Base-by-base conservation (phyloP, 2,329 filamentous ascomycete species). In the Aspergillus aculeatus region DNA sequence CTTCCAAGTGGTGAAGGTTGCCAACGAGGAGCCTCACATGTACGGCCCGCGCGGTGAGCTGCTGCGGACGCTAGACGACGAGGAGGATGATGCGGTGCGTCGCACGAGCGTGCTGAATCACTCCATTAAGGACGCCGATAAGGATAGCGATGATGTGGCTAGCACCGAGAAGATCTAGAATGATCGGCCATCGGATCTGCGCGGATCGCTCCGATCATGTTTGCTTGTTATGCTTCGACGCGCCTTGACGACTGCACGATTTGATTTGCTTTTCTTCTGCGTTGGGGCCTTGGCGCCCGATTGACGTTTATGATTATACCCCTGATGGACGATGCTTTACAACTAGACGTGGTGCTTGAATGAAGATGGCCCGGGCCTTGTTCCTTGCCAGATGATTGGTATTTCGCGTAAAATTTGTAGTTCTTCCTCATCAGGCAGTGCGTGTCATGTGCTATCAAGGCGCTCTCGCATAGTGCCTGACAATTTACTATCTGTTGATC, bases 11-110 rank as follows among this genome's bases (percentile, higher is more conserved):
- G 81, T 84, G 24, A 73, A 75, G 55, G 74, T 83, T 29, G 84
- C 84, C 2, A 69, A 76, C 9, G 72, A 82, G 1, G 75, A 82
- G 66, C 84, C 84, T 10, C 78, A 82, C 63, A 80, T 84, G 58
- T 86, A 84, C 69, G 84, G 83, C 62, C 84, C 84, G 73, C 79
- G 82, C 24, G 84, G 84, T 7, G 81, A 87, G 65, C 68, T 85
- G 31, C 77, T 86, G 47, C 82, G 84, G 64, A 73, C 77, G 41
- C 83, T 85, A 55, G 77, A 80, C 4, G 75, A 79, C 50, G 72
- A 77, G 11, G 78, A 78, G 51, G 75, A 80, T 58, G 73, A 78
- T 29, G 70, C 71, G 2, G 63, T 74, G n/a, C 71, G 72, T 49
- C 72, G 73, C 12, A 71, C 68, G 6, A 75, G 71, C 44, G 59